Conservation (phyloP, 371 early-diverging fungal species). For the Conidiobolus incongruus region DNA sequence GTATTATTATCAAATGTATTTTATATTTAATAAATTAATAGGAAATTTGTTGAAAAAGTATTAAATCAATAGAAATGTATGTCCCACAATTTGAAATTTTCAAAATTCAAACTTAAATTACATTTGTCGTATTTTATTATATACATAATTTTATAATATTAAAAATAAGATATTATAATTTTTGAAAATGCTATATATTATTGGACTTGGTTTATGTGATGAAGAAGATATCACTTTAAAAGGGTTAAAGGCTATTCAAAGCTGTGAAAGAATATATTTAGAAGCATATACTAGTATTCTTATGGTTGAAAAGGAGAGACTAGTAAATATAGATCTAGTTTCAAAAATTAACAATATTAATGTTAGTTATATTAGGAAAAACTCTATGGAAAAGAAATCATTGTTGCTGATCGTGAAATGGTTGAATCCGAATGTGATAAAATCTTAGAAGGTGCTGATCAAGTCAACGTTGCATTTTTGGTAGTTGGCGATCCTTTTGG, state of each 20-base stretch:
- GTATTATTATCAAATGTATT: too few species aligned
- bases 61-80: too few species aligned
- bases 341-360: neutral
- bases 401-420: conserved; percentile 86
- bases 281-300: conserved; percentile 98
- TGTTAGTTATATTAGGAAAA: conserved; percentile 30
- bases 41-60: too few species aligned
- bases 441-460: conserved; percentile 76
- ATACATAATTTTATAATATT: neutral
- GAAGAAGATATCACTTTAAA: conserved; percentile 91
- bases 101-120: too few species aligned
- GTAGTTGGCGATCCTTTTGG: conserved; percentile 99
- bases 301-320: conserved; percentile 54
- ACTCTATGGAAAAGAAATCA: conserved; percentile 65
- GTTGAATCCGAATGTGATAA: conserved; percentile 83
- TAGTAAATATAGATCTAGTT: conserved; percentile 19
- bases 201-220: conserved; percentile 95
- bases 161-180: neutral
- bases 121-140: too few species aligned
- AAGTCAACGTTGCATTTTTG: conserved; percentile 79
- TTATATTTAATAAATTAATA: too few species aligned
- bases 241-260: conserved; percentile 80
- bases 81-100: too few species aligned
- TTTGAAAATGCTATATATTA: conserved; percentile 54
- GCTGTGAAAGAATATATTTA: conserved; percentile 78